phyloP scores from a whole-genome alignment of 768 basidiomycete genomes.

The Pleurotus cornucopiae region DNA sequence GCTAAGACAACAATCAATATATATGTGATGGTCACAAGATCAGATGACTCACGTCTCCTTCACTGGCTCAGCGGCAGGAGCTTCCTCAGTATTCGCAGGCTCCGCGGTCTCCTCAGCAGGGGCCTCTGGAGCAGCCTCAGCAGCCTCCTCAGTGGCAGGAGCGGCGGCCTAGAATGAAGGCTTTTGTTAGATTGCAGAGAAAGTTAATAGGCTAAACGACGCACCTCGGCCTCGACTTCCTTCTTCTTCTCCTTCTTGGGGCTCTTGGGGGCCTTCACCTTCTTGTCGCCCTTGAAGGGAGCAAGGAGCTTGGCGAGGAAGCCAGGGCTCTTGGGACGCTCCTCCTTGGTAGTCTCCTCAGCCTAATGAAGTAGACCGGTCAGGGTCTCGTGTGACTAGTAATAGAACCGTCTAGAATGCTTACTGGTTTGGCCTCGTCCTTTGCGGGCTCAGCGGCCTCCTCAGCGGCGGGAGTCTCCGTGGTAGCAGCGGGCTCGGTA shows the following conservation, averaged over 20 bases:
- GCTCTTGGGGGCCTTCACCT: conserved; percentile 65
- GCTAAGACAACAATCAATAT: conserved; percentile 17
- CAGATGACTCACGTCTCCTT: conserved; percentile 62
- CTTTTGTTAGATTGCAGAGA: neutral
- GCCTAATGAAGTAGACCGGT: conserved; percentile 26
- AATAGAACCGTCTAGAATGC: conserved; percentile 10
- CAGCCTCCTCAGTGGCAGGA: conserved; percentile 32
- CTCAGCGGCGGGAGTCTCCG: conserved; percentile 28
- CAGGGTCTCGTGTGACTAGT: conserved; percentile 5
- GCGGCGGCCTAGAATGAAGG: conserved; percentile 22
- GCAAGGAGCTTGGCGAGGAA: conserved; percentile 76
- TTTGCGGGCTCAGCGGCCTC: conserved; percentile 32
- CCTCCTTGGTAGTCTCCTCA: conserved; percentile 64
- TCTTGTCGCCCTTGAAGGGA: conserved; percentile 70
- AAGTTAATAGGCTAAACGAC: conserved; percentile 10
- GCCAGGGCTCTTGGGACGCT: conserved; percentile 76
- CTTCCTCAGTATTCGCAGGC: conserved; percentile 43
- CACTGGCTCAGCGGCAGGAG: conserved; percentile 47
- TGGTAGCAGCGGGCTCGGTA: conserved; percentile 23
- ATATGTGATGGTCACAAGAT: neutral
- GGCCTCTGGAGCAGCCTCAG: conserved; percentile 31
- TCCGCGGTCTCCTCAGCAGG: conserved; percentile 29
- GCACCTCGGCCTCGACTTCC: conserved; percentile 54
- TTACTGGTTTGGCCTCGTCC: conserved; percentile 40
- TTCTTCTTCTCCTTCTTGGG: conserved; percentile 84